Base-by-base conservation (phyloP, 2,329 filamentous ascomycete species). In the Aspergillus chevalieri region DNA sequence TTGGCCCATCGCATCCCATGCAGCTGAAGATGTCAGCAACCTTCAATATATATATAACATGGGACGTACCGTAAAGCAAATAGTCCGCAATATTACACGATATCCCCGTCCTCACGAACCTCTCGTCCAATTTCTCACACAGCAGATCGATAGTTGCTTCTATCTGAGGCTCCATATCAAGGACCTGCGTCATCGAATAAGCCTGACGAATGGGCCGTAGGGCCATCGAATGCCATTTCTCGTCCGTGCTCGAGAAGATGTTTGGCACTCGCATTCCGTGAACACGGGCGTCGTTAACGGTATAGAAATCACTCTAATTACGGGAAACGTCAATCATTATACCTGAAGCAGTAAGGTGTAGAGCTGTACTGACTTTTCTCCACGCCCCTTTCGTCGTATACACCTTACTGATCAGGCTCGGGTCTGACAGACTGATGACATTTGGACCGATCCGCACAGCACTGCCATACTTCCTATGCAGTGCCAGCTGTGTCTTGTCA, bases 401-500 rank as follows among this genome's bases (percentile, higher is more conserved):
- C 45, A 92, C 90, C 8, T 74, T 73, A 69, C 86, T 88, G 57
- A 92, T 75, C 0, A 86, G 84, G 49, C 78, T 79, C 0, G 87
- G 86, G 57, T 89, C 80, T 5, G 85, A 80, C 58, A 92, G 88
- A 0, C 85, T 88, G 1, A 93, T 69, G 1, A 74, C 74, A 55
- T 90, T 90, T 0, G 87, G 88, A 0, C 87, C 88, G n/a, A 90
- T 69, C 2, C 87, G 78, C 1, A 92, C 86, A 4, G 91, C 75
- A 59, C 85, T 79, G 38, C 88, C 88, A 71, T 89, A 77, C 58
- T 87, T 78, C 12, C 78, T 75, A 64, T 93, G 88, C 0, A 92
- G 74, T 8, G 70, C 74, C 45, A 84, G 76, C 47, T 86, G 83
- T 0, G 84, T 88, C 53, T 79, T 70, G 54, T 91, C 84, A 9